These are phyloP conservation scores for Backusella australiensis DNA, from an alignment of 192 early-diverging fungal species.

Conservation along the genomic window DNA sequence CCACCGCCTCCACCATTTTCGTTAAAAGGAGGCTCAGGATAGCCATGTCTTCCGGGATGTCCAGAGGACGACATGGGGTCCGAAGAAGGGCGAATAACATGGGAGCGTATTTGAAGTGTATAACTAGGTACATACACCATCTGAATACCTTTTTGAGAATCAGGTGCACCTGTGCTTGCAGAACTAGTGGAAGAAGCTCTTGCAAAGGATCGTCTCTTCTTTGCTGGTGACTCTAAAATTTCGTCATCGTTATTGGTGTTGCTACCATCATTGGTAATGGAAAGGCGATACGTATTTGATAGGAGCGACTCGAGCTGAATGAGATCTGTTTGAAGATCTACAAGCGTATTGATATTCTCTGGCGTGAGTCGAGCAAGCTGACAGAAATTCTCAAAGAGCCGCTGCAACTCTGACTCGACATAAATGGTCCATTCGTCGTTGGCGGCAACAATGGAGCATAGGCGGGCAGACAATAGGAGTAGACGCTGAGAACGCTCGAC, in stretches of 20 bases:
- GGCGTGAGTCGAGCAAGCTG: constrained; percentile 18
- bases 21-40: constrained; percentile 1
- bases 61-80: background rate
- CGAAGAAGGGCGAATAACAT: constrained; percentile 8
- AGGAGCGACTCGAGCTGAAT: constrained; percentile 14
- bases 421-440: constrained; percentile 32
- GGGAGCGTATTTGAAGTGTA: constrained; percentile 19
- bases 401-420: constrained; percentile 23
- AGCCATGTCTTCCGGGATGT: background rate
- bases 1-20: background rate
- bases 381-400: constrained; percentile 27
- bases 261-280: background rate
- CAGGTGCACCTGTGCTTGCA: background rate
- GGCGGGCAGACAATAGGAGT: constrained; percentile 45
- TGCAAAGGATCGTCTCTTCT: constrained; percentile 4
- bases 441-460: constrained; percentile 39
- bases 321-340: constrained; percentile 15
- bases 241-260: background rate
- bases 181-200: background rate
- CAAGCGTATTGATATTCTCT: constrained; percentile 13
- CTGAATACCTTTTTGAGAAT: constrained; percentile 20
- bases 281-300: constrained; percentile 3
- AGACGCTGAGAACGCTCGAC: constrained; percentile 45
- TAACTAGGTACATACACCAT: constrained; percentile 19
- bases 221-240: constrained; percentile 2